These are phyloP conservation scores for Phalaenopsis equestris DNA, from an alignment of 106 monocot genomes.

Conservation along the genomic window DNA sequence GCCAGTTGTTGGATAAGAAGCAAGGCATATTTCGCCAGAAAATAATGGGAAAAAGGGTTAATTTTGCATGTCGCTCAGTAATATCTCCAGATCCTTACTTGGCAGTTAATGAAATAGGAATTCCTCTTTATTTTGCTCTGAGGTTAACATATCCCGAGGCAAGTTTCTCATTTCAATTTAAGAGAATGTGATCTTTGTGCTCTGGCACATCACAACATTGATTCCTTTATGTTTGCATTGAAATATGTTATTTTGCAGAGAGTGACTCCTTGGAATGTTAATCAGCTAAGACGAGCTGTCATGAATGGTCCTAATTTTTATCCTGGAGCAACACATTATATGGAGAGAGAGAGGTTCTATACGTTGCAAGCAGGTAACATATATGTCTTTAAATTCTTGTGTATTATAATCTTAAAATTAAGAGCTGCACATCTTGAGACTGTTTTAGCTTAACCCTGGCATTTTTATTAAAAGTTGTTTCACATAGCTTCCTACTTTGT, in stretches of 20 bases:
- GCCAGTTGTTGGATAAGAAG: slow-evolving; percentile 87
- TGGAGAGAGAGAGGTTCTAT: slow-evolving; percentile 50
- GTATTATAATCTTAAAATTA: not conserved
- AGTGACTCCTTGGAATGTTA: slow-evolving; percentile 89
- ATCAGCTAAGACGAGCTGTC: slow-evolving; percentile 53
- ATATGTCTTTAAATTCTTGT: not conserved
- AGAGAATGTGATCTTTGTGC: not conserved
- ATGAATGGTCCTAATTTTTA: slow-evolving; percentile 73
- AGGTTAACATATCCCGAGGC: slow-evolving; percentile 96
- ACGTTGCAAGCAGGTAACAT: slow-evolving; percentile 22
- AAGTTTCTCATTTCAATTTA: not conserved
- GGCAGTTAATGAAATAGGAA: slow-evolving; percentile 96
- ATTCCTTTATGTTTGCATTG: not conserved
- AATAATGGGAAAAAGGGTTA: slow-evolving; percentile 99
- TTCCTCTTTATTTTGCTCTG: slow-evolving; percentile 92
- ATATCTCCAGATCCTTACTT: slow-evolving; percentile 98
- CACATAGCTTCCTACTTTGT: not conserved
- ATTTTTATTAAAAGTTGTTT: not conserved
- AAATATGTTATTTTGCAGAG: slow-evolving; percentile 47
- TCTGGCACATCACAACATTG: not conserved
- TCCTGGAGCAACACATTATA: slow-evolving; percentile 85
- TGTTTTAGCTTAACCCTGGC: not conserved
- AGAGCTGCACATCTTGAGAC: not conserved
- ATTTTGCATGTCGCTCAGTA: slow-evolving; percentile 94
- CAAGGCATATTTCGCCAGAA: slow-evolving; percentile 86